Conservation (phyloP, 2,329 filamentous ascomycete genomes). For the Nemania serpens region DNA sequence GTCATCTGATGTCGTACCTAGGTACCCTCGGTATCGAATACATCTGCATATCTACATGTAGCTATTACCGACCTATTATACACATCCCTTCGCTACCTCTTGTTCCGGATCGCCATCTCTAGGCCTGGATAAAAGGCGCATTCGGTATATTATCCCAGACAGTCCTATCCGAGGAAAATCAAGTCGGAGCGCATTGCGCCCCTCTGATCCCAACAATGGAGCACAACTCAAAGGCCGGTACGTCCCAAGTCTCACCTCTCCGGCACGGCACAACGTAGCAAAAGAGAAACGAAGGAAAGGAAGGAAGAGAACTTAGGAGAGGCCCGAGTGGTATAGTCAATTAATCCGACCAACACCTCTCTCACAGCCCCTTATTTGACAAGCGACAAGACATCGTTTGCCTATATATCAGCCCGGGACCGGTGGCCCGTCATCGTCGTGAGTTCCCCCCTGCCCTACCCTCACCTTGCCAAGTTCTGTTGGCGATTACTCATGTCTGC, state of each 20-base stretch:
- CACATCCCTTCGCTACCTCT: too few relatives aligned
- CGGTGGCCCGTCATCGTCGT: conserved; percentile 95
- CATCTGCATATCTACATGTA: too few relatives aligned
- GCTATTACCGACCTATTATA: too few relatives aligned
- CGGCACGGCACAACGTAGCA: too few relatives aligned
- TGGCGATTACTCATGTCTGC: not conserved
- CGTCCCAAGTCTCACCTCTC: conserved; percentile 39
- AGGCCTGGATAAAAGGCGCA: not conserved
- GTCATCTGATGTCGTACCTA: not conserved
- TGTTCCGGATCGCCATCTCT: too few relatives aligned
- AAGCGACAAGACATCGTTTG: conserved; percentile 84
- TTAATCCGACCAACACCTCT: not conserved
- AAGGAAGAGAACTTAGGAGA: too few relatives aligned
- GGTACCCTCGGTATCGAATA: too few relatives aligned
- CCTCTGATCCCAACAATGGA: conserved; percentile 18
- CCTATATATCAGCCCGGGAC: conserved; percentile 79
- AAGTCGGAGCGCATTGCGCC: not conserved
- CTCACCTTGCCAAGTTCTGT: not conserved
- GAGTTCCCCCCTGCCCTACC: conserved; percentile 37
- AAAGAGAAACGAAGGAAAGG: too few relatives aligned
- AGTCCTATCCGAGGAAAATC: too few relatives aligned
- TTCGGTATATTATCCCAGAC: not conserved
- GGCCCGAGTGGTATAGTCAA: not conserved
- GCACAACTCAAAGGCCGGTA: conserved; percentile 66
- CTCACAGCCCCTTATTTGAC: conserved; percentile 73